A percentile compares a stretch with the other conserved stretches of the same genome.
Conservation (phyloP, 495 filamentous ascomycete genomes). For the Neurospora sp. region DNA sequence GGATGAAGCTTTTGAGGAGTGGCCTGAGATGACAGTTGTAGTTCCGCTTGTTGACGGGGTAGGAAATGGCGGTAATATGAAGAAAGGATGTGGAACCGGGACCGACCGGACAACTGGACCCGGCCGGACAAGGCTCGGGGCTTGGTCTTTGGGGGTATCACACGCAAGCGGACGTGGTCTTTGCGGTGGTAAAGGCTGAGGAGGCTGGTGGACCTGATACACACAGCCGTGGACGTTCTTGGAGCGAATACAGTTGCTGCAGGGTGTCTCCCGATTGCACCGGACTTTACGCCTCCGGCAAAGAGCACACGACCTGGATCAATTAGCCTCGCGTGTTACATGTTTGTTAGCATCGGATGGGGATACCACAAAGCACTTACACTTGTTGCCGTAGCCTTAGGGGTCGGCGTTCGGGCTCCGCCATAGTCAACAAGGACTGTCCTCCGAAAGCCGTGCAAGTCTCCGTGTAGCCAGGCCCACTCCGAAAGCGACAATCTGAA, state of each 20-base stretch:
- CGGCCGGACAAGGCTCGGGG: neutral
- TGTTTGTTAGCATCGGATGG: neutral
- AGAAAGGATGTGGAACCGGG: neutral
- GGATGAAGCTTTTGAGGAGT: neutral
- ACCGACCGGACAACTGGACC: constrained; percentile 3
- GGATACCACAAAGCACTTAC: neutral
- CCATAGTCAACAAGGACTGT: neutral
- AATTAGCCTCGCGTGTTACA: neutral
- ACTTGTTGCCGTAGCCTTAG: neutral
- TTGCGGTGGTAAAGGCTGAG: neutral
- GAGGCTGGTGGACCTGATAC: constrained; percentile 19
- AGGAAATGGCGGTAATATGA: neutral
- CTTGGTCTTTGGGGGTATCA: neutral
- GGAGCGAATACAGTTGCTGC: constrained; percentile 39
- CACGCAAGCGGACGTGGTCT: constrained; percentile 7
- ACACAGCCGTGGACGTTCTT: constrained; percentile 28
- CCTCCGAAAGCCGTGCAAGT: neutral
- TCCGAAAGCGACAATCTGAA: neutral
- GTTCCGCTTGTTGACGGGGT: neutral
- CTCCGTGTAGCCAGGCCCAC: neutral
- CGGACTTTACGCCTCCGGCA: constrained; percentile 28
- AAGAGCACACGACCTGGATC: constrained; percentile 18
- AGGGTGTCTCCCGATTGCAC: constrained; percentile 27
- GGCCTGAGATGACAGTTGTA: neutral
- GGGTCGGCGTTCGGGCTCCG: neutral